A percentile compares a stretch with the other conserved stretches of the same genome.
Evolutionary conservation across 345 rosid species (phyloP).

Genomic region (Syzygium aromaticum): DNA sequence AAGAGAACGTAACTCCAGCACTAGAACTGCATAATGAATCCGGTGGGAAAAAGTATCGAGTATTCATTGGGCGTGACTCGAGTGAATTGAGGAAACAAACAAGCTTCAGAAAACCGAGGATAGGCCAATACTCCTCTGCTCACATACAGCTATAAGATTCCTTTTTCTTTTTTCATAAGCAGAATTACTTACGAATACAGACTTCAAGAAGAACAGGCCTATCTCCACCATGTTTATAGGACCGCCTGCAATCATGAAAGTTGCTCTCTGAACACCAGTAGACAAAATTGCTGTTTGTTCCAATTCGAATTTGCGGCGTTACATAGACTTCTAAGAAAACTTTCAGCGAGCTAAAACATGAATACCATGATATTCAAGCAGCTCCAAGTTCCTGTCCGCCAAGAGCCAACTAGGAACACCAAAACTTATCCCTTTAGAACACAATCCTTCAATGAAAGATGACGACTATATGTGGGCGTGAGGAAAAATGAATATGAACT

Average conservation of each 20-base stretch:
- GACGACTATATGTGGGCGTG: not conserved
- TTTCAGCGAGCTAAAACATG: not conserved
- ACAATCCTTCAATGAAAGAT: not conserved
- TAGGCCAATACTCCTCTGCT: not conserved
- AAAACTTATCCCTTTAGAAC: not conserved
- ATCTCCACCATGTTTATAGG: not conserved
- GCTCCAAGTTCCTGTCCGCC: not conserved
- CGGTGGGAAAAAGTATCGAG: conserved; percentile 39
- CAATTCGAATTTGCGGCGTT: not conserved
- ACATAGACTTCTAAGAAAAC: not conserved
- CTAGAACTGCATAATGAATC: conserved; percentile 34
- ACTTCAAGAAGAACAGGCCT: not conserved
- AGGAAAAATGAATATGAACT: not conserved
- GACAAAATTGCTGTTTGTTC: not conserved
- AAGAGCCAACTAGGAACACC: not conserved
- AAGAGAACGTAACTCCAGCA: conserved; percentile 29
- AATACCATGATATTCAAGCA: not conserved
- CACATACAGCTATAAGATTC: not conserved
- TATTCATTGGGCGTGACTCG: conserved; percentile 30
- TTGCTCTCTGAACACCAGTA: not conserved
- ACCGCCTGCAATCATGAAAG: not conserved
- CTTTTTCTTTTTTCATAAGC: not conserved
- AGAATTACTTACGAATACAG: not conserved
- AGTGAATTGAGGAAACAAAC: not conserved
- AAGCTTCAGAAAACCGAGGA: not conserved